Evolutionary conservation across 2,329 filamentous ascomycete species (phyloP), one percentile per base, ranked within the genome.

Genomic region (Ilyonectria sp.): DNA sequence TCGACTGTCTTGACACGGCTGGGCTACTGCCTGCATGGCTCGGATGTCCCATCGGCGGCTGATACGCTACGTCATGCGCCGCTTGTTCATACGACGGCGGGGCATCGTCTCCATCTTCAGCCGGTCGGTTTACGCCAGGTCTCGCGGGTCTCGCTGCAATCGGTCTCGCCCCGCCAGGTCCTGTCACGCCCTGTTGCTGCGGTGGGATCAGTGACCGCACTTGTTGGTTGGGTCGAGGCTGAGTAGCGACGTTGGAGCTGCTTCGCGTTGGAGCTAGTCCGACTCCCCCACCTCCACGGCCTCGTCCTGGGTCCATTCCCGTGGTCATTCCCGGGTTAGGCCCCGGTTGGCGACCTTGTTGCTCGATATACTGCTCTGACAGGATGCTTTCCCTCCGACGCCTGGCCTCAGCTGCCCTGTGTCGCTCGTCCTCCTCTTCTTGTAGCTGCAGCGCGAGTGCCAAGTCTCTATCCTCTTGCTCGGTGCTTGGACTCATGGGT

Each of bases 361-460:
- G 89, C 72, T 92, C 89, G 63, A 94, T 92, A 71, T 87, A 93
- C 69, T 91, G 89, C 75, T 92, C 90, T 0, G 91, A 93, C 1
- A 93, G 84, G 64, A 89, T 83, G 61, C 89, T 90, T 78, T 94
- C 91, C n/a, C 89, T 85, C 11, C 86, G 84, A 8, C 91, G 86
- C 1, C 91, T 87, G 10, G 88, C 89, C 64, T 90, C 86, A 55
- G 90, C 87, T 56, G 89, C 86, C n/a, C 89, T 87, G 70, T 94
- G 90, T 15, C 90, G 88, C 75, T 94, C 91, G 70, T 98, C 94
- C 79, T 98, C 95, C 78, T 97, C 94, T 76, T 98, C 96, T 78
- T 98, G 95, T 1, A 98, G 87, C 77, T 98, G 96, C 7, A 99
- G 85, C 0, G 95, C 95, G 3, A 98, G 86, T 0, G 96, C 96